Base-by-base conservation (phyloP, 2,329 filamentous ascomycete species). In the Chlorencoelia australis region DNA sequence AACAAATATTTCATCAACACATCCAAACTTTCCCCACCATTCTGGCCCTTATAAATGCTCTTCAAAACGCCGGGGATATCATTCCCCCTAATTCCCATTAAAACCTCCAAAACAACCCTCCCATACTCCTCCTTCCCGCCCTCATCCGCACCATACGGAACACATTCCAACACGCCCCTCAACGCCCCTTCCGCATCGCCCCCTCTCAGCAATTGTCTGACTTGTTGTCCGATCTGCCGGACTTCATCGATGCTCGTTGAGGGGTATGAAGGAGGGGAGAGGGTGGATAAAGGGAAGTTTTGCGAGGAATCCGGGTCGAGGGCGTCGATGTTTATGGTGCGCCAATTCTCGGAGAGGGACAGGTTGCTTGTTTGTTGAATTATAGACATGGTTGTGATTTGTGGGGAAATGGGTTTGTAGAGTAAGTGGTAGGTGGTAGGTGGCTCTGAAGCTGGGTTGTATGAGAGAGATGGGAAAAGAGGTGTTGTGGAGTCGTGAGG, bases 1-100 rank as follows among this genome's bases (percentile, higher is more conserved):
- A 15, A 39, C 78, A 95, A 69, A 64, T 95, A 98, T 68, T 98
- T 98, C 84, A 94, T 94, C 59, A 98, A 66, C 34, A 89, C 86
- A 60, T 98, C 91, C 49, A 94, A 66, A 43, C 83, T 72, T 63
- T 96, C 91, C 43, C 75, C 76, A 18, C 91, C 91, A 43, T 83
- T 83, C 33, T 82, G 75, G 8, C 79, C 77, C 41, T 67, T 68
- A 64, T 91, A 87, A 54, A 96, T 82, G 40, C 79, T 75, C 62
- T 80, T 77, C 49, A 98, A 68, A 54, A 96, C 77, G 10, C 85
- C 82, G 46, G 79, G 86, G 84, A 96, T 96, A 52, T 98, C 91
- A 51, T 83, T 83, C 56, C 91, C 87, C 59, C 94, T 88, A 64
- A 96, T 96, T 14, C 86, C 91, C 62, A 94, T 88, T 47, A 98